phyloP scores from a whole-genome alignment of 495 filamentous ascomycete species.

The Podospora pseudocomata region DNA sequence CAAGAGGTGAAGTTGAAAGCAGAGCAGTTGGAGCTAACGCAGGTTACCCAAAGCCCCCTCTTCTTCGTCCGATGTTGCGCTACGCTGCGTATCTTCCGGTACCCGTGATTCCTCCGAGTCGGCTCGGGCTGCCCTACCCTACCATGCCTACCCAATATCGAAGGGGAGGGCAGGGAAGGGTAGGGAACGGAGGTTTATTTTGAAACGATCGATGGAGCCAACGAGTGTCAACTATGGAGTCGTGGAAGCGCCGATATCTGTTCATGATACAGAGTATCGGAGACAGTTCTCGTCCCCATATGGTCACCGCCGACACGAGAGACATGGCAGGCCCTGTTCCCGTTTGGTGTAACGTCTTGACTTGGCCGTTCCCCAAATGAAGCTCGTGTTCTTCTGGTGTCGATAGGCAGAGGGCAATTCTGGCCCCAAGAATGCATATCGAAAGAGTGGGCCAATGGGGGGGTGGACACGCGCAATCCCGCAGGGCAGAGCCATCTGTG shows the following conservation, averaged over 20 bases:
- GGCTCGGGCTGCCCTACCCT: background rate
- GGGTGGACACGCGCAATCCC: conserved; percentile 9
- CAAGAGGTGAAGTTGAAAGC: background rate
- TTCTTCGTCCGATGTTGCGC: background rate
- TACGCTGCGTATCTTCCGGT: background rate
- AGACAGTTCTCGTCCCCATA: background rate
- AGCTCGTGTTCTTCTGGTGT: conserved; percentile 17
- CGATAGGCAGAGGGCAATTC: conserved; percentile 9
- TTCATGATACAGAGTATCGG: background rate
- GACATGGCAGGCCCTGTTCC: background rate
- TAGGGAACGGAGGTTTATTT: background rate
- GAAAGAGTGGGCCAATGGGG: conserved; percentile 19
- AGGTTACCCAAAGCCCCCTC: background rate
- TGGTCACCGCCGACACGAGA: background rate
- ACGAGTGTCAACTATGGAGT: background rate
- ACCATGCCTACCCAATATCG: no score
- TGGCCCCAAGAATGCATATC: background rate
- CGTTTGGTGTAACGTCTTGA: background rate
- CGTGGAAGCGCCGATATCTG: no score
- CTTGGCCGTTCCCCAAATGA: background rate
- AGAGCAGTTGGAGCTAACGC: background rate
- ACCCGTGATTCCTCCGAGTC: background rate
- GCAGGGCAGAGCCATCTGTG: conserved; percentile 9
- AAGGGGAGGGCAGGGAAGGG: no score
- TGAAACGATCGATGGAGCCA: background rate